Conservation (phyloP, 2,329 filamentous ascomycete genomes). For the Davidsoniella australis region DNA sequence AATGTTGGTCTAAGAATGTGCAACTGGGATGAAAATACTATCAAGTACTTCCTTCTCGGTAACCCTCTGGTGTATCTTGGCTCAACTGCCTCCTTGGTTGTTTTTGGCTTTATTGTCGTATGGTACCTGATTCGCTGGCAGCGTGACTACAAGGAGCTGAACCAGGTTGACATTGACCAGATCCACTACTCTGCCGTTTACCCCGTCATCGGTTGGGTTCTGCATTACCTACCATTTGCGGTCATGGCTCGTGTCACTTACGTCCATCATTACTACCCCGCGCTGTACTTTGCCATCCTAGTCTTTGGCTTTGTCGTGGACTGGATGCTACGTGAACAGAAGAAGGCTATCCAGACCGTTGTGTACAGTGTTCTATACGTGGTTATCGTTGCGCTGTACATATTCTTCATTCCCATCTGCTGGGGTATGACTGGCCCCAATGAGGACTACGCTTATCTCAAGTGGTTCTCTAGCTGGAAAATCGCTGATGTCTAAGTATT, state of each 20-base stretch:
- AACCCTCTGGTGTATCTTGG: conserved; percentile 96
- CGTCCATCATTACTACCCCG: conserved; percentile 97
- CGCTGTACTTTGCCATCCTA: conserved; percentile 91
- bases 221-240: conserved; percentile 91
- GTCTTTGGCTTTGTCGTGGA: conserved; percentile 75
- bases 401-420: conserved; percentile 81
- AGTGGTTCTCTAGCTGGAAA: conserved; percentile 81
- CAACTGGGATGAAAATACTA: conserved; percentile 84
- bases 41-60: conserved; percentile 97
- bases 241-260: conserved; percentile 98
- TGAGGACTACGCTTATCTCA: conserved; percentile 75
- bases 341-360: conserved; percentile 43
- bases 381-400: conserved; percentile 62
- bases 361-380: conserved; percentile 63
- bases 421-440: conserved; percentile 87
- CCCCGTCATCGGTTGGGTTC: conserved; percentile 80
- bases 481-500: conserved; percentile 40
- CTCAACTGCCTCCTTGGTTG: conserved; percentile 59
- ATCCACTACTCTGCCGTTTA: conserved; percentile 91
- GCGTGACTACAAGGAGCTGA: conserved; percentile 76
- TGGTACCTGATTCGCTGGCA: conserved; percentile 95
- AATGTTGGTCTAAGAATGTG: conserved; percentile 96
- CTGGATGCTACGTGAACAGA: conserved; percentile 57
- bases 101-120: conserved; percentile 53
- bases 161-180: conserved; percentile 65